Evolutionary conservation across 768 basidiomycete species (phyloP).

Genomic region (Xerocomus brunneocitrinus): DNA sequence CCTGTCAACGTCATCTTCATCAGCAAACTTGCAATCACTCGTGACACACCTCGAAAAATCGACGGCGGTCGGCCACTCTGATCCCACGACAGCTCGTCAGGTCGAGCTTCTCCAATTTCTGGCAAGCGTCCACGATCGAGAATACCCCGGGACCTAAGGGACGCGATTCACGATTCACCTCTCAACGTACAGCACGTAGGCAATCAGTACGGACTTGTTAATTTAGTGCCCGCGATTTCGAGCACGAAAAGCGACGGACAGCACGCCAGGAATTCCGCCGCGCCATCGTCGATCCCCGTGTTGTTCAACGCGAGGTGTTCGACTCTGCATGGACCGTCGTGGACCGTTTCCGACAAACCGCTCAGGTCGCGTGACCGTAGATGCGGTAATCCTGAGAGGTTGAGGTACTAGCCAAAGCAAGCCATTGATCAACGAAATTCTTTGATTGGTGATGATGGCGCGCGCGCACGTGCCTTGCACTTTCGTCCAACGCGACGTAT

Average conservation of each 20-base stretch:
- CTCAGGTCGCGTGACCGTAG: constrained; percentile 49
- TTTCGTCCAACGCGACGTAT: constrained; percentile 50
- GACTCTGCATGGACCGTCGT: constrained; percentile 33
- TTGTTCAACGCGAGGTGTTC: constrained; percentile 53
- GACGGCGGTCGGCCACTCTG: constrained; percentile 51
- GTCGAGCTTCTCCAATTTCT: constrained; percentile 48
- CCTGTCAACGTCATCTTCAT: constrained; percentile 9
- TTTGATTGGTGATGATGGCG: not conserved
- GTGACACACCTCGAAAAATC: constrained; percentile 54
- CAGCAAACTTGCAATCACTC: constrained; percentile 9
- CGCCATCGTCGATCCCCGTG: constrained; percentile 57
- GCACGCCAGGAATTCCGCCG: constrained; percentile 46
- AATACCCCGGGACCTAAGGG: constrained; percentile 51
- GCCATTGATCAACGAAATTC: not conserved
- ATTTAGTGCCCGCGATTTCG: constrained; percentile 52
- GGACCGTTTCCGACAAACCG: constrained; percentile 29
- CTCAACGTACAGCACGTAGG: not conserved
- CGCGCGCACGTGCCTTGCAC: constrained; percentile 45
- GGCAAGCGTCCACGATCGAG: constrained; percentile 54
- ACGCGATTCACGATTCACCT: not conserved
- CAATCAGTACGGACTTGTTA: constrained; percentile 45
- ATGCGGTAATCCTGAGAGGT: constrained; percentile 49
- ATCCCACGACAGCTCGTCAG: constrained; percentile 67
- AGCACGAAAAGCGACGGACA: constrained; percentile 48
- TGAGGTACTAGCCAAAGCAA: constrained; percentile 44